A percentile compares a stretch with the other conserved stretches of the same genome.
These are phyloP conservation scores for Hirsutella minnesotensis DNA, from an alignment of 2,329 filamentous ascomycete species.

Conservation along the genomic window DNA sequence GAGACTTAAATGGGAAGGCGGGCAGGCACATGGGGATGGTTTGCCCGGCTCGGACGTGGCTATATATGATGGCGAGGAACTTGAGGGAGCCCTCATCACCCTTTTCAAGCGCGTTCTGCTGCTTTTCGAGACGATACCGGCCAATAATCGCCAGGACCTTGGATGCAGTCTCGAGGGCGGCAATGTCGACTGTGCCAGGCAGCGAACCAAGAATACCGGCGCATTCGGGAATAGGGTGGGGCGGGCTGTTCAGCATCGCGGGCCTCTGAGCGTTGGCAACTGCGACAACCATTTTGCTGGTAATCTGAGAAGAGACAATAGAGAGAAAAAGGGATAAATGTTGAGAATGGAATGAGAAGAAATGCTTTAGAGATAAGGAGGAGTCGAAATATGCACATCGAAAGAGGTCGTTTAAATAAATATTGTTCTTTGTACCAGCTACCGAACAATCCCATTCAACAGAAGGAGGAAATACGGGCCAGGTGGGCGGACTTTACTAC, in stretches of 20 bases:
- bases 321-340: too few species aligned
- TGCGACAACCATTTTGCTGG: not conserved
- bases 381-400: too few species aligned
- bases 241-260: not conserved
- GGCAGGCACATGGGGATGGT: constrained; percentile 35
- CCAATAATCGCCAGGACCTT: constrained; percentile 25
- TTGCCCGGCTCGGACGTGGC: constrained; percentile 21
- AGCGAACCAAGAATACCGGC: not conserved
- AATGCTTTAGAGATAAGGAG: too few species aligned
- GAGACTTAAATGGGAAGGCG: constrained; percentile 50
- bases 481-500: too few species aligned
- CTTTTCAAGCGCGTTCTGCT: constrained; percentile 8
- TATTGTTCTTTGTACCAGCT: too few species aligned
- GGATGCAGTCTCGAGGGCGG: constrained; percentile 18
- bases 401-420: too few species aligned
- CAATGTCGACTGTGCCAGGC: constrained; percentile 11
- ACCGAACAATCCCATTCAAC: too few species aligned
- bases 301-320: too few species aligned
- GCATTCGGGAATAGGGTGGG: not conserved
- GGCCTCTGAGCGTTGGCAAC: not conserved
- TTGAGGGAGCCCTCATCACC: constrained; percentile 22
- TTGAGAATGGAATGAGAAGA: too few species aligned
- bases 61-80: constrained; percentile 28
- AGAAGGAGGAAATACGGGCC: too few species aligned
- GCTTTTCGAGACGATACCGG: constrained; percentile 22